Percentiles rank a stretch among this genome's conserved stretches.
Evolutionary conservation across 176 grass and related monocot genomes (phyloP).

Genomic region (Areca catechu): DNA sequence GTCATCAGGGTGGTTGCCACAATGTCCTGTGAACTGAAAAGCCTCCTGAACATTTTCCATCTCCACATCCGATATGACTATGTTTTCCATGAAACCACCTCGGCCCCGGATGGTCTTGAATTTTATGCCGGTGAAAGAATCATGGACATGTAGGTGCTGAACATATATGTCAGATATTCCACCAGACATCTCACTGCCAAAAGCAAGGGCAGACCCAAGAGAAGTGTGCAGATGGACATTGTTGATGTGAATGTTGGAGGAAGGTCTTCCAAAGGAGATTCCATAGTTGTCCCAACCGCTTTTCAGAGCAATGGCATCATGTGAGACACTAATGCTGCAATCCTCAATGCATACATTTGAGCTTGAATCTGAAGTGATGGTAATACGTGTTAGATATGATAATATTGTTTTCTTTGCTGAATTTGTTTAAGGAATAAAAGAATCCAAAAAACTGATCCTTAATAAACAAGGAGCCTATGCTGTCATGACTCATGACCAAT

Average conservation of each 20-base stretch:
- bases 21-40: constrained; percentile 61
- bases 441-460: too few species aligned
- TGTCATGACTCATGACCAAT: too few species aligned
- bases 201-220: constrained; percentile 55
- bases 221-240: constrained; percentile 54
- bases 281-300: constrained; percentile 79
- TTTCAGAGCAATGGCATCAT: constrained; percentile 83
- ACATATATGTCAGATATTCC: constrained; percentile 60
- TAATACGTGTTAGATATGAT: too few species aligned
- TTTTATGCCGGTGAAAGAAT: constrained; percentile 48
- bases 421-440: too few species aligned
- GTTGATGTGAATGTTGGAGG: constrained; percentile 40
- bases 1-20: constrained; percentile 41
- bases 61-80: constrained; percentile 40
- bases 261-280: constrained; percentile 55
- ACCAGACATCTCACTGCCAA: constrained; percentile 89
- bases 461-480: too few species aligned
- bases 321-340: constrained; percentile 45
- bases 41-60: constrained; percentile 49
- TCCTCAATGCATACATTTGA: constrained; percentile 63
- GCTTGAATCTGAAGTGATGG: constrained; percentile 54
- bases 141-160: constrained; percentile 28
- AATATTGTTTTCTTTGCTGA: too few species aligned
- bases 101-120: constrained; percentile 57
- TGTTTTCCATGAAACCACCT: constrained; percentile 53